phyloP scores from a whole-genome alignment of 495 filamentous ascomycete genomes.

The Podospora anserina region DNA sequence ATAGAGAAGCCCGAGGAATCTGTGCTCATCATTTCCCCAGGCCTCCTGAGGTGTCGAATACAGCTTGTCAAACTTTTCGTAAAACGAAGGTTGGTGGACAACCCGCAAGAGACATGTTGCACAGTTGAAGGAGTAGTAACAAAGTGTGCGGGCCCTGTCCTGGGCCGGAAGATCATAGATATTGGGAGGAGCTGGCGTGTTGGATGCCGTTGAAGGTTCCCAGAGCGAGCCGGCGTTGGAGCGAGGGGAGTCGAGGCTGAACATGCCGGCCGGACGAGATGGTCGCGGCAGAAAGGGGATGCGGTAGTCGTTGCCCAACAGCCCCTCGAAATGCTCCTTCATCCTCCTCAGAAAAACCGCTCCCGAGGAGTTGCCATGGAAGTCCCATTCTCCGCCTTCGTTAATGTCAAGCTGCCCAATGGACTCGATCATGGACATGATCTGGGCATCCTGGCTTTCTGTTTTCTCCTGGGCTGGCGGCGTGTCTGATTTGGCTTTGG shows the following conservation, averaged over 20 bases:
- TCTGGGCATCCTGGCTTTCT: slow-evolving; percentile 65
- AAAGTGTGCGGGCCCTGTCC: slow-evolving; percentile 64
- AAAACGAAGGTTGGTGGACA: slow-evolving; percentile 86
- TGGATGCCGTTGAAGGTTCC: slow-evolving; percentile 51
- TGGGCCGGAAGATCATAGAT: slow-evolving; percentile 69
- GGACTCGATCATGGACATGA: slow-evolving; percentile 93
- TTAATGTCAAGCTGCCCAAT: slow-evolving; percentile 87
- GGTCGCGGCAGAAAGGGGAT: slow-evolving; percentile 49
- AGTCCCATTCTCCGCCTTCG: slow-evolving; percentile 90
- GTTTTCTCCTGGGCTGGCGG: slow-evolving; percentile 9
- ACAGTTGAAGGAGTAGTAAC: slow-evolving; percentile 75
- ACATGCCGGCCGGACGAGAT: slow-evolving; percentile 35
- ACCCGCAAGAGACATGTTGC: slow-evolving; percentile 80
- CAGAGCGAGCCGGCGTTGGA: slow-evolving; percentile 53
- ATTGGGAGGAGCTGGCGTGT: slow-evolving; percentile 27
- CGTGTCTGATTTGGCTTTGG: slow-evolving; percentile 34
- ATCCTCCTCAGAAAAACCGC: slow-evolving; percentile 80
- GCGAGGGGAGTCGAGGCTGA: slow-evolving; percentile 67
- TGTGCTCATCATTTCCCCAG: slow-evolving; percentile 70
- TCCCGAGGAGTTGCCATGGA: slow-evolving; percentile 90
- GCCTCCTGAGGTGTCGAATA: slow-evolving; percentile 70
- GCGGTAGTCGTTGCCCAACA: slow-evolving; percentile 56
- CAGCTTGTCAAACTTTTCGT: slow-evolving; percentile 69
- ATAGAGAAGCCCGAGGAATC: slow-evolving; percentile 80
- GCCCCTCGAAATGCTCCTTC: slow-evolving; percentile 69